A percentile compares a stretch with the other conserved stretches of the same genome.
These are phyloP conservation scores for Lathyrus aphaca DNA, from an alignment of 306 rosid genomes.

Conservation along the genomic window DNA sequence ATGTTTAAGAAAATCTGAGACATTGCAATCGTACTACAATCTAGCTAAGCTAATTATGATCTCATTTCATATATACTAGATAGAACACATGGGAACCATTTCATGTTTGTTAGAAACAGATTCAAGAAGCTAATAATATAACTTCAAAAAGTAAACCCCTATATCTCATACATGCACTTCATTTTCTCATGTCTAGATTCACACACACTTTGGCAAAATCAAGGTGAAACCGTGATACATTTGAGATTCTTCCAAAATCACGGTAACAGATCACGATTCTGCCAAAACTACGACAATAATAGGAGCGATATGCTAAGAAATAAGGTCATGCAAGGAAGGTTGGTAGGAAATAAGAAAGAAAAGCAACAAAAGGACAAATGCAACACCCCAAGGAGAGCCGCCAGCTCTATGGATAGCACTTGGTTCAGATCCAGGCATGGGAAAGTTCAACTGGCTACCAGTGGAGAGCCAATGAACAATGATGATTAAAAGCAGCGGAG, in stretches of 20 bases:
- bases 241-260: neutral
- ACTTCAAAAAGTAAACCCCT: neutral
- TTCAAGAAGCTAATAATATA: neutral
- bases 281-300: neutral
- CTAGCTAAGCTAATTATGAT: constrained; percentile 1
- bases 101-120: constrained; percentile 24
- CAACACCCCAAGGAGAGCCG: constrained; percentile 83
- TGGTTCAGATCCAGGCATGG: constrained; percentile 80
- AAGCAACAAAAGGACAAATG: constrained; percentile 54
- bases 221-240: neutral
- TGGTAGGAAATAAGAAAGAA: constrained; percentile 70
- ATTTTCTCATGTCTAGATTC: neutral
- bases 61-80: constrained; percentile 13
- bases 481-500: constrained; percentile 65
- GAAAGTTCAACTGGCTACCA: constrained; percentile 55
- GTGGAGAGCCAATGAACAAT: constrained; percentile 75
- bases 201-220: neutral
- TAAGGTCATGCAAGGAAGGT: constrained; percentile 58
- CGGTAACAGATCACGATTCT: neutral
- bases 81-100: neutral
- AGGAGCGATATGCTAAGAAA: constrained; percentile 31
- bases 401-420: constrained; percentile 69
- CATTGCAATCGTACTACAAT: constrained; percentile 12
- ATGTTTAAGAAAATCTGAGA: neutral
- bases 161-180: constrained; percentile 5